A percentile compares a stretch with the other conserved stretches of the same genome.
Evolutionary conservation across 2,329 filamentous ascomycete genomes (phyloP).

Genomic region (Pseudocercospora pini-densiflorae): DNA sequence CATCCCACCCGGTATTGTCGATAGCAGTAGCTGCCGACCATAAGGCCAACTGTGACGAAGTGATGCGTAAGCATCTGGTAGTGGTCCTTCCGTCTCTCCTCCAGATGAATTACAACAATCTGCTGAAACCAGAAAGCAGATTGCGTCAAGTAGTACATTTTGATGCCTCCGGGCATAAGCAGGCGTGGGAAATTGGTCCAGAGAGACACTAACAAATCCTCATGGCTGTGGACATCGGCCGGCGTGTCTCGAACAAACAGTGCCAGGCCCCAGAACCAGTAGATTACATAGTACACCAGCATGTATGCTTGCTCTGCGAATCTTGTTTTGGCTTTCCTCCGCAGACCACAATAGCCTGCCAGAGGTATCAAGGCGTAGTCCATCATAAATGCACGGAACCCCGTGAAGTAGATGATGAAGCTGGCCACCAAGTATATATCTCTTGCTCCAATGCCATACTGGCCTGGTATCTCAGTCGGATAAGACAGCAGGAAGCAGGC

Average conservation of each 20-base stretch:
- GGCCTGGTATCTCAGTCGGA: conserved; percentile 52
- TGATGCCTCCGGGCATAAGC: conserved; percentile 74
- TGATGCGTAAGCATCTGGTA: conserved; percentile 97
- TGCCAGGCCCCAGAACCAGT: conserved; percentile 85
- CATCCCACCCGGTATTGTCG: conserved; percentile 87
- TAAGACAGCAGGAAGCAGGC: conserved; percentile 91
- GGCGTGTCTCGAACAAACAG: conserved; percentile 38
- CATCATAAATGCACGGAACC: conserved; percentile 80
- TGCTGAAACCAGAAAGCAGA: conserved; percentile 95
- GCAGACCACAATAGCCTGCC: conserved; percentile 74
- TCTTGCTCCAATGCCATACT: conserved; percentile 77
- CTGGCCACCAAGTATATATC: conserved; percentile 78
- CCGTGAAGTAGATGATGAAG: conserved; percentile 84
- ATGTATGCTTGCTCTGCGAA: conserved; percentile 97
- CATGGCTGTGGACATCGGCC: conserved; percentile 22
- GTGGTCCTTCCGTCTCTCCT: conserved; percentile 92
- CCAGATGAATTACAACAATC: conserved; percentile 91
- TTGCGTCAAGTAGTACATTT: conserved; percentile 88
- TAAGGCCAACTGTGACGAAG: conserved; percentile 81
- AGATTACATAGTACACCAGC: conserved; percentile 78
- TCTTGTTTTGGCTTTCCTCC: conserved; percentile 73
- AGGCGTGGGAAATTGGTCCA: conserved; percentile 86
- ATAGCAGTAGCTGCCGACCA: conserved; percentile 83
- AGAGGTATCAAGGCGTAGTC: conserved; percentile 84
- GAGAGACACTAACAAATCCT: conserved; percentile 49